These are phyloP conservation scores for Penicillium sp. DNA, from an alignment of 2,329 filamentous ascomycete genomes.

Conservation along the genomic window DNA sequence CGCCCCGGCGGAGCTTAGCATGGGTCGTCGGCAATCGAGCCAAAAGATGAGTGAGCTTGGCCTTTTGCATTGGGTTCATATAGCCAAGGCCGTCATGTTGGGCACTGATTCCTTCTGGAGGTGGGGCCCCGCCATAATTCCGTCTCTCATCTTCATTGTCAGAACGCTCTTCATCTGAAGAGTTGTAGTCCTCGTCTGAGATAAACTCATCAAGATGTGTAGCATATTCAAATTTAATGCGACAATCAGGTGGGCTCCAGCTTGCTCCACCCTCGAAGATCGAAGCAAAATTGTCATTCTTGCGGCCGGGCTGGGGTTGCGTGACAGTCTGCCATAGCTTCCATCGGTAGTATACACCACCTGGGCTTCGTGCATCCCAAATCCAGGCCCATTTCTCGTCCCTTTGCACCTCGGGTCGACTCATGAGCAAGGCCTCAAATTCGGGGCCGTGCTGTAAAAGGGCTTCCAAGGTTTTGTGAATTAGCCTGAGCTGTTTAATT, in stretches of 20 bases:
- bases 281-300: slow-evolving; percentile 7
- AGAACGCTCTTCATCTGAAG: slow-evolving; percentile 76
- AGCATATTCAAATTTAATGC: slow-evolving; percentile 76
- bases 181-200: slow-evolving; percentile 81
- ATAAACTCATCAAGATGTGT: slow-evolving; percentile 76
- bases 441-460: slow-evolving; percentile 78
- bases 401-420: slow-evolving; percentile 73
- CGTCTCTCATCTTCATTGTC: slow-evolving; percentile 47
- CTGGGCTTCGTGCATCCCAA: slow-evolving; percentile 77
- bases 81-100: slow-evolving; percentile 59
- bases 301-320: slow-evolving; percentile 55
- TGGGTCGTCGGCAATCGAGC: slow-evolving; percentile 75
- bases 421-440: slow-evolving; percentile 92
- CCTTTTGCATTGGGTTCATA: slow-evolving; percentile 78
- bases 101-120: slow-evolving; percentile 38
- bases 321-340: slow-evolving; percentile 84
- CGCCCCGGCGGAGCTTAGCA: slow-evolving; percentile 73
- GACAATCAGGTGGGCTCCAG: slow-evolving; percentile 74
- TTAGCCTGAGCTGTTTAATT: slow-evolving; percentile 74
- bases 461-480: slow-evolving; percentile 83
- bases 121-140: slow-evolving; percentile 43
- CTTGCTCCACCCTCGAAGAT: slow-evolving; percentile 74
- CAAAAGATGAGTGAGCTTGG: slow-evolving; percentile 81
- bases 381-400: slow-evolving; percentile 94
- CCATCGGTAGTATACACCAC: slow-evolving; percentile 90